Percentiles rank a stretch among this genome's conserved stretches.
Evolutionary conservation across 2,329 filamentous ascomycete genomes (phyloP).

Genomic region (Shiraia sp.): DNA sequence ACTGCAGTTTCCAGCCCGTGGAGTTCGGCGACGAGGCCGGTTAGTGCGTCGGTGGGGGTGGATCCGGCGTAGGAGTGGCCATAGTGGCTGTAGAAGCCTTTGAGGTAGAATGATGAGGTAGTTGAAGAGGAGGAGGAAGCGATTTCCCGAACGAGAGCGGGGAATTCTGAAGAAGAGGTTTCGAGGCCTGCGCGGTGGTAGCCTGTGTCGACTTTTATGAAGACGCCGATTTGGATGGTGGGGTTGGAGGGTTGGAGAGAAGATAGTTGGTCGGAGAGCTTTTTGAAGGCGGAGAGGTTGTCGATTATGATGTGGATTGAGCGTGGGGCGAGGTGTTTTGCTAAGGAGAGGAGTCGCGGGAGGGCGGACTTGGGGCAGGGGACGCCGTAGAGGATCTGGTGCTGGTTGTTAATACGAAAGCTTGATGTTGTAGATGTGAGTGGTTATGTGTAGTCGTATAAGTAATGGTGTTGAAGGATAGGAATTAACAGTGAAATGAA

Average conservation of each 20-base stretch:
- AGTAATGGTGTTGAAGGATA: too few relatives aligned
- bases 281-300: conserved; percentile 56
- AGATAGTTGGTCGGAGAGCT: too few relatives aligned
- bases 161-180: conserved; percentile 53
- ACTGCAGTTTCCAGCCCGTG: conserved; percentile 56
- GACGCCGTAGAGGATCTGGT: conserved; percentile 70
- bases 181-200: conserved; percentile 70
- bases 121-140: too few relatives aligned
- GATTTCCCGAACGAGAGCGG: conserved; percentile 47
- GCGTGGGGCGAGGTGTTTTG: conserved; percentile 55
- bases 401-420: too few relatives aligned
- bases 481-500: too few relatives aligned
- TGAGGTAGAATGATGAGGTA: conserved; percentile 46
- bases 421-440: too few relatives aligned
- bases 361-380: conserved; percentile 67
- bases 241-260: conserved; percentile 45
- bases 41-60: conserved; percentile 61
- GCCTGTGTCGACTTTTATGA: conserved; percentile 76
- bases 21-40: conserved; percentile 64
- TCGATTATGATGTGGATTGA: conserved; percentile 71
- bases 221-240: conserved; percentile 55
- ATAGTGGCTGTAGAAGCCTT: conserved; percentile 74
- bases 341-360: conserved; percentile 62
- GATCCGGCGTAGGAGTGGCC: conserved; percentile 69
- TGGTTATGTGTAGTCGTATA: too few relatives aligned